Percentiles rank a stretch among this genome's conserved stretches.
These are phyloP conservation scores for Trichosporon ovoides DNA, from an alignment of 1,284 basidiomycete species.

Conservation along the genomic window DNA sequence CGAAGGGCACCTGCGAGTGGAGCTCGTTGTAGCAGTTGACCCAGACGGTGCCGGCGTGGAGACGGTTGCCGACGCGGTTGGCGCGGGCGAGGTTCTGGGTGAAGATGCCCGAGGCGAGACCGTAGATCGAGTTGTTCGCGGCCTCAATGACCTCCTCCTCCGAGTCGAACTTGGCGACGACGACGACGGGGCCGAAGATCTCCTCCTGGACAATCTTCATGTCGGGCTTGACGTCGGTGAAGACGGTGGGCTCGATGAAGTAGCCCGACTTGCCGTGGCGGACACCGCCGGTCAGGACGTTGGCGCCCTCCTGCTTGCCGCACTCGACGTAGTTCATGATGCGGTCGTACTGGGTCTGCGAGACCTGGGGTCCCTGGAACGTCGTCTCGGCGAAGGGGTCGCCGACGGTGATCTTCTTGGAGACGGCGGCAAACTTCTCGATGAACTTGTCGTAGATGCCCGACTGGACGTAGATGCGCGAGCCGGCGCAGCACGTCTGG, in stretches of 20 bases:
- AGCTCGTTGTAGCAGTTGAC: slow-evolving; percentile 71
- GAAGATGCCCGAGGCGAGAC: slow-evolving; percentile 83
- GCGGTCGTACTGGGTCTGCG: slow-evolving; percentile 53
- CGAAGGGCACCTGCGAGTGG: slow-evolving; percentile 67
- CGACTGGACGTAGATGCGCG: slow-evolving; percentile 64
- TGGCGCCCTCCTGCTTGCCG: slow-evolving; percentile 81
- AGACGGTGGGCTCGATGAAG: slow-evolving; percentile 64
- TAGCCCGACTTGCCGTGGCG: slow-evolving; percentile 63
- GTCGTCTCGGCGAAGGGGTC: slow-evolving; percentile 70
- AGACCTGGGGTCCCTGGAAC: slow-evolving; percentile 83
- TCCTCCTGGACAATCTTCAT: slow-evolving; percentile 89
- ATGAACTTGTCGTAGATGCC: slow-evolving; percentile 65
- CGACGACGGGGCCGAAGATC: slow-evolving; percentile 72
- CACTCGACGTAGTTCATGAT: slow-evolving; percentile 84
- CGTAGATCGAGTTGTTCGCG: slow-evolving; percentile 82
- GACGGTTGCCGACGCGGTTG: slow-evolving; percentile 64
- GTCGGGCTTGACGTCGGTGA: slow-evolving; percentile 66
- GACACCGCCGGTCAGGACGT: slow-evolving; percentile 67
- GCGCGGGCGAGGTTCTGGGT: slow-evolving; percentile 71
- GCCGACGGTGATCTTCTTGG: slow-evolving; percentile 37
- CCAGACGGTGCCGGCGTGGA: slow-evolving; percentile 66
- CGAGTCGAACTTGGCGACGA: slow-evolving; percentile 60
- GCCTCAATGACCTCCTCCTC: slow-evolving; percentile 69
- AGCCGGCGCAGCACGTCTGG: slow-evolving; percentile 64
- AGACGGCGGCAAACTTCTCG: slow-evolving; percentile 28